Conservation (phyloP, 805 yeast species). For the Candida vartiovaarae region DNA sequence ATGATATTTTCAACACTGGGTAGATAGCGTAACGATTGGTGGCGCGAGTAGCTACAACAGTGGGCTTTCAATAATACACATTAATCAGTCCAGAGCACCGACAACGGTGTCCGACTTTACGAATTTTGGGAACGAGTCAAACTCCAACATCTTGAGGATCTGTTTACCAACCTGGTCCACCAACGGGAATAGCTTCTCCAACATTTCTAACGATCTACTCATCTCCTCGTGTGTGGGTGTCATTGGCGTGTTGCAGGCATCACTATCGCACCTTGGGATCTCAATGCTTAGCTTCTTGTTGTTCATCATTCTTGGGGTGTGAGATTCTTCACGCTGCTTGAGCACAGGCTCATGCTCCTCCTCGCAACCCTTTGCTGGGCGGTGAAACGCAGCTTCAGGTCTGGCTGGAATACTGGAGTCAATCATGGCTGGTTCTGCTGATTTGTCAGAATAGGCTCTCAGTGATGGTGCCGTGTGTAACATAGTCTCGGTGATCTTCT, state of each 20-base stretch:
- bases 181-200: constrained; percentile 34
- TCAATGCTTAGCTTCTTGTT: constrained; percentile 19
- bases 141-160: constrained; percentile 56
- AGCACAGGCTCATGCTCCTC: neutral
- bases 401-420: too few relatives aligned
- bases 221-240: constrained; percentile 30
- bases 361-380: too few relatives aligned
- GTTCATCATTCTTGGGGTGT: constrained; percentile 1
- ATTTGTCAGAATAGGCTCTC: constrained; percentile 9
- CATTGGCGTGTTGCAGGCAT: constrained; percentile 3
- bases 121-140: constrained; percentile 70
- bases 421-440: neutral
- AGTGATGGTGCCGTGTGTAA: constrained; percentile 32
- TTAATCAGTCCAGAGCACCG: constrained; percentile 21
- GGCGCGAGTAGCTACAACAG: too few relatives aligned
- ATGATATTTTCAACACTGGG: constrained; percentile 37
- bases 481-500: constrained; percentile 34
- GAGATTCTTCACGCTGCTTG: neutral
- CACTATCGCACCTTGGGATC: constrained; percentile 4
- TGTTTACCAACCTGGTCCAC: constrained; percentile 43
- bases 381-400: too few relatives aligned
- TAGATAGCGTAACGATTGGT: constrained; percentile 34
- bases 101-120: constrained; percentile 34
- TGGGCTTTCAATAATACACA: neutral
- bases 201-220: constrained; percentile 27